Percentiles rank a stretch among this genome's conserved stretches.
These are phyloP conservation scores for Fusarium coffeatum DNA, from an alignment of 2,329 filamentous ascomycete species.

Conservation along the genomic window DNA sequence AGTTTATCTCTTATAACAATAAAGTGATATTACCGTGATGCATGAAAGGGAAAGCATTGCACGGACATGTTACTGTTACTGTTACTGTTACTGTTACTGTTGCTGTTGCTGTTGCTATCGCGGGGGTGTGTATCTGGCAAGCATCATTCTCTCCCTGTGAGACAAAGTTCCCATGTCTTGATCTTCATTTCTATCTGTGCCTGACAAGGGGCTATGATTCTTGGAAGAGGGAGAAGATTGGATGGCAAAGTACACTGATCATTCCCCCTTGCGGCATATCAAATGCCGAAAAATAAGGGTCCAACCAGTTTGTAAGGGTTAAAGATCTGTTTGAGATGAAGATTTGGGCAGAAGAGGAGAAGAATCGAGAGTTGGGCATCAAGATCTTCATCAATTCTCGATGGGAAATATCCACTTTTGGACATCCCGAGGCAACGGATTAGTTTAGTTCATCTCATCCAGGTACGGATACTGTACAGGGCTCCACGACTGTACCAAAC, in stretches of 20 bases:
- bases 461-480: neutral
- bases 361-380: conserved; percentile 25
- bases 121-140: neutral
- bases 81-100: too few relatives aligned
- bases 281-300: conserved; percentile 2
- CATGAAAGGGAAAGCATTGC: neutral
- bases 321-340: neutral
- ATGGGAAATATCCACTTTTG: neutral
- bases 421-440: conserved; percentile 22
- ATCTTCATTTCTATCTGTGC: neutral
- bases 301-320: neutral
- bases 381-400: conserved; percentile 17
- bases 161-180: conserved; percentile 1
- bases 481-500: neutral
- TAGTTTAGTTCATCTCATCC: conserved; percentile 1
- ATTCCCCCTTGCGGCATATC: neutral
- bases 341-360: neutral
- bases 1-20: neutral
- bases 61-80: neutral
- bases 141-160: conserved; percentile 16
- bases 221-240: neutral
- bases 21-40: neutral
- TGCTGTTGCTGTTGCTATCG: neutral
- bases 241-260: neutral
- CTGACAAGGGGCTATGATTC: neutral